These are phyloP conservation scores for Inga oerstediana DNA, from an alignment of 306 rosid species.

Conservation along the genomic window DNA sequence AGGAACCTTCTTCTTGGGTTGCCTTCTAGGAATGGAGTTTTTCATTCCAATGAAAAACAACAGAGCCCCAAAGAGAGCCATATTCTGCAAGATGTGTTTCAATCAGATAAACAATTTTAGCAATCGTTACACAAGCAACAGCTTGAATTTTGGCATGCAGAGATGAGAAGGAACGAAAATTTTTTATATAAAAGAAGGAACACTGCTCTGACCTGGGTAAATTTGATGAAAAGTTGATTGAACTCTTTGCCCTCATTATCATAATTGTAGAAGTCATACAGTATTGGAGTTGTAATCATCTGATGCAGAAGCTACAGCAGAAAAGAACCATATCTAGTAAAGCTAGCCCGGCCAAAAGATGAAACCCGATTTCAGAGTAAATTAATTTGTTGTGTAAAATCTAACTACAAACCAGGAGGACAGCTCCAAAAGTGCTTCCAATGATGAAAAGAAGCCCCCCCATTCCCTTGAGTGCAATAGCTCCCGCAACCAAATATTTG, in stretches of 20 bases:
- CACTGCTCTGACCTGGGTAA: slow-evolving; percentile 49
- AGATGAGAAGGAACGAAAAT: neutral
- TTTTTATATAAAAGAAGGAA: neutral
- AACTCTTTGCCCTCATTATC: slow-evolving; percentile 49
- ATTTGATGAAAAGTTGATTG: slow-evolving; percentile 52
- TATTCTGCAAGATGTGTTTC: slow-evolving; percentile 49
- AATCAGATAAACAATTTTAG: slow-evolving; percentile 29
- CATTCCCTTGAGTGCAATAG: slow-evolving; percentile 55
- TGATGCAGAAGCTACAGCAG: slow-evolving; percentile 55
- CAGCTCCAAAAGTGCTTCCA: slow-evolving; percentile 58
- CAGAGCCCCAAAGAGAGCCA: slow-evolving; percentile 69
- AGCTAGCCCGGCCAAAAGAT: neutral
- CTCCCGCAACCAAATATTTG: slow-evolving; percentile 46
- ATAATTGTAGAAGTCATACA: slow-evolving; percentile 61
- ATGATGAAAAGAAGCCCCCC: slow-evolving; percentile 58
- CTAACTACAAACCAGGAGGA: slow-evolving; percentile 55
- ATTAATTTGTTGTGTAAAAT: slow-evolving; percentile 2
- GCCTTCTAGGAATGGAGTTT: slow-evolving; percentile 56
- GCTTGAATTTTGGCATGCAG: slow-evolving; percentile 10
- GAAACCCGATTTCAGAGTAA: slow-evolving; percentile 4
- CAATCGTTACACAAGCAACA: slow-evolving; percentile 12
- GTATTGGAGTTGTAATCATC: slow-evolving; percentile 51
- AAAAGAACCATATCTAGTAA: slow-evolving; percentile 2
- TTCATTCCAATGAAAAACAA: slow-evolving; percentile 75
- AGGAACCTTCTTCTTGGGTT: slow-evolving; percentile 54